Evolutionary conservation across 139 green algal species (phyloP).

Genomic region (Trebouxia sp.): DNA sequence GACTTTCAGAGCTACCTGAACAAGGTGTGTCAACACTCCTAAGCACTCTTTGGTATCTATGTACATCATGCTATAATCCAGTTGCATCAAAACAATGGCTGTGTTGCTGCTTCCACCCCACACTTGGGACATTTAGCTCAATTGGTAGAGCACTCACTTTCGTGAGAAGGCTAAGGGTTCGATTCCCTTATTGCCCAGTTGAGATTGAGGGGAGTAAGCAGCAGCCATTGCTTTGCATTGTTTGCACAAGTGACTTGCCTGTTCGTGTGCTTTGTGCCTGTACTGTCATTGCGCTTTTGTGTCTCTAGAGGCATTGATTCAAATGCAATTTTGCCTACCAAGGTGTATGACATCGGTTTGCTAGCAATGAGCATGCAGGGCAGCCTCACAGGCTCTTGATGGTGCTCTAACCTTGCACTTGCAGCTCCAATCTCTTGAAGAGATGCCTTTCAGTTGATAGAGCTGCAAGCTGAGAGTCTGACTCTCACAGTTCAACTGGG

Average conservation of each 20-base stretch:
- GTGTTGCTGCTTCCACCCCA: constrained; percentile 20
- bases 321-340: too few relatives aligned
- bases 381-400: too few relatives aligned
- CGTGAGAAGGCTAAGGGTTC: constrained; percentile 29
- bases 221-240: constrained; percentile 2
- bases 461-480: constrained; percentile 20
- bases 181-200: constrained; percentile 29
- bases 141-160: constrained; percentile 29
- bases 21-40: constrained; percentile 40
- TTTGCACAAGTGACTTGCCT: neutral
- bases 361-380: neutral
- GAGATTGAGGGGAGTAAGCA: constrained; percentile 22
- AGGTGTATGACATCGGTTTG: neutral
- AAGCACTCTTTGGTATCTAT: too few relatives aligned
- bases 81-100: too few relatives aligned
- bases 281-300: too few relatives aligned
- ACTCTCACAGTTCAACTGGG: constrained; percentile 17
- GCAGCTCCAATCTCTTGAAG: constrained; percentile 10
- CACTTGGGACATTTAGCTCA: constrained; percentile 29
- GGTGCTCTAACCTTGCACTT: neutral
- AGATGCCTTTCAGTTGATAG: constrained; percentile 15
- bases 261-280: neutral
- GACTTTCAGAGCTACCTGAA: constrained; percentile 65
- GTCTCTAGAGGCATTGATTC: too few relatives aligned
- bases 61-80: too few relatives aligned